Evolutionary conservation across 2,329 filamentous ascomycete genomes (phyloP), one percentile per base, ranked within the genome.

Genomic region (Fusarium musae): DNA sequence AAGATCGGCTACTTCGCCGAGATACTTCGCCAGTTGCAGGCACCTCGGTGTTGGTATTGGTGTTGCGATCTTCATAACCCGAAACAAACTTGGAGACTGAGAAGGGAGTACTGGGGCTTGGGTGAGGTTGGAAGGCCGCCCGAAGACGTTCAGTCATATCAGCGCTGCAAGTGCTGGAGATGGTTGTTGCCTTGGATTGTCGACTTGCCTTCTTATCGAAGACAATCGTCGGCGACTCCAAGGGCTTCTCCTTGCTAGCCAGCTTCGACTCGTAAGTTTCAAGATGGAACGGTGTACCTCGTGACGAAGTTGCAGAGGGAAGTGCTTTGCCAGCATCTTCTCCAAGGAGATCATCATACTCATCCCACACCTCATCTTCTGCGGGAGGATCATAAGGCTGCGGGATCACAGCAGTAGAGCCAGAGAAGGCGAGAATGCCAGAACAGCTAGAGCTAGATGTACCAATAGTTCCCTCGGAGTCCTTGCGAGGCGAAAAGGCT

Each of bases 351-450:
- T 98, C 96, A 74, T 98, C 92, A 79, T 97, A 98, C 82, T 97
- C 96, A 58, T 95, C 92, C 96, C 96, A 98, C 4, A 97, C 88
- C 79, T 98, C 96, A 76, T 98, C 96, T 73, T 97, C 93, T 2
- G 85, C 90, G 8, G 92, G 87, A 0, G 90, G 91, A 8, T 90
- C 89, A 49, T 85, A 86, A 3, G 89, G 85, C 6, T 85, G 83
- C 1, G 93, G 92, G 28, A 93, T 85, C 5, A 94, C 83, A 11
- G 93, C 91, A 21, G 91, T 93, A 7, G 91, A 89, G 10, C 88
- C 88, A 17, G 87, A 86, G 71, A 88, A 90, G 62, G 88, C 90
- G 57, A 87, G 84, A 19, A 87, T 82, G 1, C 89, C 90, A 5
- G 93, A 94, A 75, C 89, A 93, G 77, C 90, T 93, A 2, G 93